These are phyloP conservation scores for Amylocarpus encephaloides DNA, from an alignment of 2,329 filamentous ascomycete genomes.

Conservation along the genomic window DNA sequence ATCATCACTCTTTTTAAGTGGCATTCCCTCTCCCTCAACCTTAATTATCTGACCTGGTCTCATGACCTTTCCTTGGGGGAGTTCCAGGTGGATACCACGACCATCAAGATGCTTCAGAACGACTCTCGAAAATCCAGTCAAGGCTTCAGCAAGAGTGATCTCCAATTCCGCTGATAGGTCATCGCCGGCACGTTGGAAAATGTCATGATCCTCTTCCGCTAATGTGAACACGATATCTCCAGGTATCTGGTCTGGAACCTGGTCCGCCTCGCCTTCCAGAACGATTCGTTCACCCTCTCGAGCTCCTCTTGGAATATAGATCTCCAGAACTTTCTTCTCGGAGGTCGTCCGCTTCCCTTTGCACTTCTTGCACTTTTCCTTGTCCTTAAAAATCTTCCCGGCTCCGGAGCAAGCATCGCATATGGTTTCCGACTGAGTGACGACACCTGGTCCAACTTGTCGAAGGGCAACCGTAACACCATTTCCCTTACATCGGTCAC, in stretches of 20 bases:
- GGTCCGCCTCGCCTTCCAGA: constrained; percentile 89
- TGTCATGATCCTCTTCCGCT: constrained; percentile 71
- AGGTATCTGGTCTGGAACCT: constrained; percentile 79
- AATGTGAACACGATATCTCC: constrained; percentile 92
- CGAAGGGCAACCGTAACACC: constrained; percentile 72
- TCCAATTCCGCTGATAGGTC: constrained; percentile 79
- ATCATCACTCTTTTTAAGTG: constrained; percentile 73
- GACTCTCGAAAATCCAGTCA: constrained; percentile 84
- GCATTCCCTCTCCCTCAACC: constrained; percentile 89
- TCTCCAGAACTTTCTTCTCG: constrained; percentile 89
- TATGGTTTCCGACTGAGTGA: constrained; percentile 70
- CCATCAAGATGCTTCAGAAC: constrained; percentile 92
- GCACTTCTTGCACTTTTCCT: constrained; percentile 98
- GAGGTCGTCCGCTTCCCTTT: constrained; percentile 84
- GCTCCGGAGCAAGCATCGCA: constrained; percentile 80
- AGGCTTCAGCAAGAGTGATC: constrained; percentile 74
- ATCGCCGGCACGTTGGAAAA: constrained; percentile 75
- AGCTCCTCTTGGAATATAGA: constrained; percentile 88
- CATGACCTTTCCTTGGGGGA: constrained; percentile 75
- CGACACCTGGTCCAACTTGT: constrained; percentile 79
- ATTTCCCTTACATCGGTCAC: constrained; percentile 75
- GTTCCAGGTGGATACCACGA: constrained; percentile 74
- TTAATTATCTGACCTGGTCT: constrained; percentile 81
- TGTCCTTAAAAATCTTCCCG: constrained; percentile 87
- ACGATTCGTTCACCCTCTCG: constrained; percentile 85